A percentile compares a stretch with the other conserved stretches of the same genome.
Conservation (phyloP, 2,329 filamentous ascomycete species). For the Colletotrichum endophyticum region DNA sequence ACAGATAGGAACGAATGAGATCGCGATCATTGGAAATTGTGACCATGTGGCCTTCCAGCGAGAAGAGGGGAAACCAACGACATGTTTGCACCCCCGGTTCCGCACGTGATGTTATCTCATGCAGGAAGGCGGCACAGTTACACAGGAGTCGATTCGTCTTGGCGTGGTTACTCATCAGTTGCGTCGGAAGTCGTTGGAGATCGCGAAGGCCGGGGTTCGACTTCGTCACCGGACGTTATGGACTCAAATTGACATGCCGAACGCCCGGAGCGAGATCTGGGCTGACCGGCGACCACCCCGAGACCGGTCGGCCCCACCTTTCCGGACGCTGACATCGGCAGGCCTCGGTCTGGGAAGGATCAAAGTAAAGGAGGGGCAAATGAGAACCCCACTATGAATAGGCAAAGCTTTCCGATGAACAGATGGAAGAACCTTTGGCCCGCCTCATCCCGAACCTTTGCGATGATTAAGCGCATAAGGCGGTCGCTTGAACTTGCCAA, state of each 20-base stretch:
- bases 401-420: background rate
- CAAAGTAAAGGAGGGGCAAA: background rate
- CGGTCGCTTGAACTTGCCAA: background rate
- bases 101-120: background rate
- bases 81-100: background rate
- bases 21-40: background rate
- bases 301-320: background rate
- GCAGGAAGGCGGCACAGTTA: background rate
- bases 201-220: background rate
- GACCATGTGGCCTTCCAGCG: background rate
- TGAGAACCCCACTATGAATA: background rate
- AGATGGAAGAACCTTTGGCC: background rate
- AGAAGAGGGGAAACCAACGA: background rate
- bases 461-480: background rate
- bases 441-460: background rate
- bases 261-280: background rate
- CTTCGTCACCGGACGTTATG: background rate
- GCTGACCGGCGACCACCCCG: background rate
- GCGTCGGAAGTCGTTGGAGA: background rate
- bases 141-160: background rate
- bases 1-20: rapidly evolving
- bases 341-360: background rate
- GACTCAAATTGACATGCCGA: background rate
- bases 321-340: background rate
- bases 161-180: background rate